These are phyloP conservation scores for Cordyceps fumosorosea DNA, from an alignment of 2,329 filamentous ascomycete genomes.

Conservation along the genomic window DNA sequence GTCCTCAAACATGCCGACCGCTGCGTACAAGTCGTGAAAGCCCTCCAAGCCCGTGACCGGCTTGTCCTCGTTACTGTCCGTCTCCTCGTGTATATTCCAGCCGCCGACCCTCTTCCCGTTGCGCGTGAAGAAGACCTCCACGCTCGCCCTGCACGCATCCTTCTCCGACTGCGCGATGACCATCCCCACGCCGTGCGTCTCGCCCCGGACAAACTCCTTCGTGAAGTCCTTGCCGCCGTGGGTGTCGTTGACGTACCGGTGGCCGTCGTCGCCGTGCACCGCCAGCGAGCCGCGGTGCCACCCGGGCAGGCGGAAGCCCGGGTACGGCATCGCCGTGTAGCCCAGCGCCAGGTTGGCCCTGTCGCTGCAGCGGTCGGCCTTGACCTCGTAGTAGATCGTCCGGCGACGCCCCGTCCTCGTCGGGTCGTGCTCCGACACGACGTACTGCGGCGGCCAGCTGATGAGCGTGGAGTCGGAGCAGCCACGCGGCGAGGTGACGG, in stretches of 20 bases:
- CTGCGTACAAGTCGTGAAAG: slow-evolving; percentile 62
- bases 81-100: slow-evolving; percentile 72
- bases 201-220: slow-evolving; percentile 52
- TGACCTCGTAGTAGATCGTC: slow-evolving; percentile 68
- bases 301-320: slow-evolving; percentile 68
- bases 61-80: slow-evolving; percentile 54
- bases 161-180: slow-evolving; percentile 37
- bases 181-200: slow-evolving; percentile 68
- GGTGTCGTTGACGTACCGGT: slow-evolving; percentile 67
- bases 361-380: slow-evolving; percentile 43
- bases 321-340: slow-evolving; percentile 68
- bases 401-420: slow-evolving; percentile 33
- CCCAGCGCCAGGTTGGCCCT: slow-evolving; percentile 55
- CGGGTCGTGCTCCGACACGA: slow-evolving; percentile 52
- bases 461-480: slow-evolving; percentile 58
- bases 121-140: slow-evolving; percentile 58
- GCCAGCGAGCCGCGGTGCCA: slow-evolving; percentile 72
- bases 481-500: slow-evolving; percentile 31
- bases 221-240: slow-evolving; percentile 68
- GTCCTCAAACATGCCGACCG: slow-evolving; percentile 64
- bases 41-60: slow-evolving; percentile 64
- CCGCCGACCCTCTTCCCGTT: slow-evolving; percentile 52
- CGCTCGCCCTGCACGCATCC: slow-evolving; percentile 21
- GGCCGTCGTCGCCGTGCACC: slow-evolving; percentile 76
- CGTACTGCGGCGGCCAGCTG: slow-evolving; percentile 64